Conservation (phyloP, 164 flowering plant genomes). For the Nelumbo lutea region DNA sequence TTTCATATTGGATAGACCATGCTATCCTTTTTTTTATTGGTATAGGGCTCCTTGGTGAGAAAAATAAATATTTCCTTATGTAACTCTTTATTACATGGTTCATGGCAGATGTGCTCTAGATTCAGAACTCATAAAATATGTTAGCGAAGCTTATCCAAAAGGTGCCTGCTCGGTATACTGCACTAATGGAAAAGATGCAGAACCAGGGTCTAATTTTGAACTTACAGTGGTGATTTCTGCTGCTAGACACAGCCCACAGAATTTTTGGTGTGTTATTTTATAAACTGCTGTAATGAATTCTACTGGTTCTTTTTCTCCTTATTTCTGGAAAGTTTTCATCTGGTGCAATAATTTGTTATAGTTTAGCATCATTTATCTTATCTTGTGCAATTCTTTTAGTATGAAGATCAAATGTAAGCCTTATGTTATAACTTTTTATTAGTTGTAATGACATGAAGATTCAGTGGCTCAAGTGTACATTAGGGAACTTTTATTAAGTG, state of each 20-base stretch:
- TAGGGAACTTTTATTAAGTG: too few relatives aligned
- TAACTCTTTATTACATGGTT: constrained; percentile 11
- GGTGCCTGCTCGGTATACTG: constrained; percentile 84
- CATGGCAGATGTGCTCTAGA: constrained; percentile 74
- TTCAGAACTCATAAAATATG: constrained; percentile 74
- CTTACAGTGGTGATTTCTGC: constrained; percentile 86
- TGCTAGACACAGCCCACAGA: constrained; percentile 80
- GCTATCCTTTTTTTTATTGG: too few relatives aligned
- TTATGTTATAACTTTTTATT: neutral
- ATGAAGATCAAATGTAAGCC: neutral
- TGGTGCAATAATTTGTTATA: neutral
- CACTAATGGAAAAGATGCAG: constrained; percentile 72
- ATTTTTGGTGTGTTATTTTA: constrained; percentile 70
- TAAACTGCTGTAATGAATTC: neutral
- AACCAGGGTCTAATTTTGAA: constrained; percentile 86
- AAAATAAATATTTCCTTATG: neutral
- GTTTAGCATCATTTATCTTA: neutral
- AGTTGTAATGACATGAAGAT: too few relatives aligned
- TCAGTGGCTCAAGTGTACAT: too few relatives aligned
- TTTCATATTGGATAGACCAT: too few relatives aligned
- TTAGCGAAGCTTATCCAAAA: constrained; percentile 86
- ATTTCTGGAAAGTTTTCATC: neutral
- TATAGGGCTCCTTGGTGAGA: neutral
- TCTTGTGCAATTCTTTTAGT: neutral
- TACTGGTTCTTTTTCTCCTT: neutral